Conservation (phyloP, 352 stramenopile genomes). For the Thraustotheca clavata region DNA sequence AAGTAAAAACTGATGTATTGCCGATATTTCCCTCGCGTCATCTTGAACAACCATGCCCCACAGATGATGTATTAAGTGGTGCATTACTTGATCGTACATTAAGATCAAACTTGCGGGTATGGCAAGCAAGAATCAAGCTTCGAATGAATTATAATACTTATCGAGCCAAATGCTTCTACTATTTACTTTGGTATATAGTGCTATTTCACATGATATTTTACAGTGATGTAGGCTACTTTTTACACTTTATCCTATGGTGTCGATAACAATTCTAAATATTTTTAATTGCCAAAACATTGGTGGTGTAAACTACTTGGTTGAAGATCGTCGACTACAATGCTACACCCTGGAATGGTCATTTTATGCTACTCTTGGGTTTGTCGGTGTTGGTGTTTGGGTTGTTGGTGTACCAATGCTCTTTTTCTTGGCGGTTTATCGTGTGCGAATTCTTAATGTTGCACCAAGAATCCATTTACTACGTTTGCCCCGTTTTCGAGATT, state of each 20-base stretch:
- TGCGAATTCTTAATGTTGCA: slow-evolving; percentile 46
- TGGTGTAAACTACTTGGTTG: slow-evolving; percentile 44
- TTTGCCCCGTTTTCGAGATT: slow-evolving; percentile 30
- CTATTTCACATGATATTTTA: neutral
- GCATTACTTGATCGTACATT: slow-evolving; percentile 53
- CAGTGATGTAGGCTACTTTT: slow-evolving; percentile 28
- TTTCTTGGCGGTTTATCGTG: slow-evolving; percentile 56
- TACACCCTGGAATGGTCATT: slow-evolving; percentile 57
- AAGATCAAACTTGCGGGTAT: slow-evolving; percentile 61
- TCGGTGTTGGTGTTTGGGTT: slow-evolving; percentile 58
- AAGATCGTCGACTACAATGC: slow-evolving; percentile 56
- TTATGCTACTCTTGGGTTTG: slow-evolving; percentile 45
- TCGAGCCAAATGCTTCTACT: slow-evolving; percentile 68
- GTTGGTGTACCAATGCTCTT: slow-evolving; percentile 74
- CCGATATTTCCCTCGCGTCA: slow-evolving; percentile 53
- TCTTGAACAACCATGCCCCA: slow-evolving; percentile 31
- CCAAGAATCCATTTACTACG: slow-evolving; percentile 38
- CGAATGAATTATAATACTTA: slow-evolving; percentile 81
- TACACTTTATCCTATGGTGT: slow-evolving; percentile 67
- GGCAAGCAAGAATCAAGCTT: slow-evolving; percentile 65
- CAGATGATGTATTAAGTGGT: slow-evolving; percentile 33
- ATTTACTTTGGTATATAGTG: slow-evolving; percentile 47
- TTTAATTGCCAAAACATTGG: slow-evolving; percentile 76
- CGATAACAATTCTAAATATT: slow-evolving; percentile 68
- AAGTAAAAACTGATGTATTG: slow-evolving; percentile 56